phyloP scores from a whole-genome alignment of 805 yeast species.

The Kodamaea neixiangensis region DNA sequence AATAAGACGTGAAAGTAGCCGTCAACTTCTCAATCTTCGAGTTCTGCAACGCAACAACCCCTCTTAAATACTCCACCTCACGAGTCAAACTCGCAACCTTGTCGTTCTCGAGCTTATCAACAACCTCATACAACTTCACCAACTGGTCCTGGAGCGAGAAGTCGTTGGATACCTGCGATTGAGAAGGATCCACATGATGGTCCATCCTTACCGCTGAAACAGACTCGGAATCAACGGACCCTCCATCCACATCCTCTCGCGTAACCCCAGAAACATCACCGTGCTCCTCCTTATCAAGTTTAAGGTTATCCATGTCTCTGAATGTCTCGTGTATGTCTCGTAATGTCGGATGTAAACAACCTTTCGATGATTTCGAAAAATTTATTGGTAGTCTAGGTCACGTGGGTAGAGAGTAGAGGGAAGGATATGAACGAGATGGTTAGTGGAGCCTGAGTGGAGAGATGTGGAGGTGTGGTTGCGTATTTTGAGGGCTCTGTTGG shows the following conservation, averaged over 20 bases:
- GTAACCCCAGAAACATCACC: constrained; percentile 3
- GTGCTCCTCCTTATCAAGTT: constrained; percentile 9
- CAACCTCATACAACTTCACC: constrained; percentile 15
- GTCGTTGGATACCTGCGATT: constrained; percentile 4
- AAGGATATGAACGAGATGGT: background rate
- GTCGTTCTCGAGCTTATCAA: constrained; percentile 26
- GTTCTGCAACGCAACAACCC: constrained; percentile 39
- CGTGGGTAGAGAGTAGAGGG: background rate
- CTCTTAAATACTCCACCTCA: constrained; percentile 38
- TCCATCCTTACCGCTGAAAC: background rate
- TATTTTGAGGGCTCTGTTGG: too few relatives aligned
- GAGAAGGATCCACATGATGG: background rate
- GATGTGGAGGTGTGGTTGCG: too few relatives aligned
- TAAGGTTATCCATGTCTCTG: constrained; percentile 11
- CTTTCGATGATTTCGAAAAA: background rate
- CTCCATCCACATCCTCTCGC: background rate
- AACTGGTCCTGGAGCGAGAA: constrained; percentile 10
- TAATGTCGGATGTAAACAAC: constrained; percentile 9
- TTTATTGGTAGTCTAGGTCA: background rate
- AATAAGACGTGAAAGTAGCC: constrained; percentile 31
- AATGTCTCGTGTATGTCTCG: constrained; percentile 12
- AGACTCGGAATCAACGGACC: background rate
- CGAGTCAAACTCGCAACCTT: constrained; percentile 26
- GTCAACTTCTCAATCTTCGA: constrained; percentile 41
- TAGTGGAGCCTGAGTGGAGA: too few relatives aligned